Conservation (phyloP, 2,329 filamentous ascomycete genomes). For the Aspergillus sp. region DNA sequence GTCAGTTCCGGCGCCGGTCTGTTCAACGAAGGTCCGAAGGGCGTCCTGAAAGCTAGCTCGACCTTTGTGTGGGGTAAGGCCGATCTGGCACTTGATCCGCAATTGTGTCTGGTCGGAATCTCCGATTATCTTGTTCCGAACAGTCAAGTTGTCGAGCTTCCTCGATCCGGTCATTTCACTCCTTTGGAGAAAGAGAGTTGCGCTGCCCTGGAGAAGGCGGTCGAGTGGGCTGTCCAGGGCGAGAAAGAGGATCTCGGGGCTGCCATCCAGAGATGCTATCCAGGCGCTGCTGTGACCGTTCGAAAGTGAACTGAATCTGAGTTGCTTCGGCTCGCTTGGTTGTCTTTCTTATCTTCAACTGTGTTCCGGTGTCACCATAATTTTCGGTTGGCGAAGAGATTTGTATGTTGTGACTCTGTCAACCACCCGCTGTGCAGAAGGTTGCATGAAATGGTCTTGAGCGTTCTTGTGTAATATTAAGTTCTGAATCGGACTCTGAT, state of each 20-base stretch:
- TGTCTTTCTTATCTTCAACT: neutral
- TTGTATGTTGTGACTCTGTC: neutral
- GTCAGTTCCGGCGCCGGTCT: slow-evolving; percentile 41
- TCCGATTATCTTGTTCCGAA: slow-evolving; percentile 50
- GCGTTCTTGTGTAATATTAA: neutral
- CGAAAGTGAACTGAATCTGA: slow-evolving; percentile 26
- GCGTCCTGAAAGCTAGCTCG: slow-evolving; percentile 51
- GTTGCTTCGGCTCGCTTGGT: too few species aligned
- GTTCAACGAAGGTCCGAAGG: slow-evolving; percentile 46
- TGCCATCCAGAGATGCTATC: slow-evolving; percentile 32
- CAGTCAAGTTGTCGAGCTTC: slow-evolving; percentile 53
- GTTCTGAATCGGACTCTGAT: neutral
- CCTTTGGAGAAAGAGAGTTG: slow-evolving; percentile 49
- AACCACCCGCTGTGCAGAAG: neutral
- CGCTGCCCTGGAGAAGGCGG: slow-evolving; percentile 42
- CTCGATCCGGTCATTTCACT: slow-evolving; percentile 55
- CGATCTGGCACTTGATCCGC: slow-evolving; percentile 52
- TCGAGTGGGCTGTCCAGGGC: slow-evolving; percentile 40
- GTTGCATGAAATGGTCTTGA: neutral
- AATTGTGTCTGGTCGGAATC: slow-evolving; percentile 53
- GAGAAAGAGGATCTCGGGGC: slow-evolving; percentile 37
- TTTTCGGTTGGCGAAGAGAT: neutral
- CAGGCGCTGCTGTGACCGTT: slow-evolving; percentile 30
- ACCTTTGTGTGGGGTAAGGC: slow-evolving; percentile 55
- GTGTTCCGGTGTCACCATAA: neutral